Evolutionary conservation across 148 eudicot species (phyloP).

Genomic region (Polygonum aviculare): DNA sequence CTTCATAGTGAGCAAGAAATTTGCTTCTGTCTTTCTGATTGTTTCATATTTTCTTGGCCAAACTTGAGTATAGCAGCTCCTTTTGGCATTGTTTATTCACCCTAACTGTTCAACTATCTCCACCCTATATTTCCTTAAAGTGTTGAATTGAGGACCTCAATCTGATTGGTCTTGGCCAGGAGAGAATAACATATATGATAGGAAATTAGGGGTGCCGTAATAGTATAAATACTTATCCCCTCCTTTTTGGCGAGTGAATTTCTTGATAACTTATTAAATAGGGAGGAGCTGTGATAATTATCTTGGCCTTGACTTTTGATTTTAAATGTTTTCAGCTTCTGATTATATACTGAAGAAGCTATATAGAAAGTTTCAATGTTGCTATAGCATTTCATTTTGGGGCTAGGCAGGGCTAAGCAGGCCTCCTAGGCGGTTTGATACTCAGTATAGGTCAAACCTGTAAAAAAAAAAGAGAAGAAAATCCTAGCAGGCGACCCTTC

Average conservation of each 20-base stretch:
- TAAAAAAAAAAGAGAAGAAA: too few species aligned
- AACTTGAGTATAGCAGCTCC: neutral
- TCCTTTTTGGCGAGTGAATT: constrained; percentile 1
- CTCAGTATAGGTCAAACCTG: too few species aligned
- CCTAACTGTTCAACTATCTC: neutral
- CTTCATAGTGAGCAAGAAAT: neutral
- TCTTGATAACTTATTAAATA: neutral
- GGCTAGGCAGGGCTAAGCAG: too few species aligned
- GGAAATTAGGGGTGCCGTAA: neutral
- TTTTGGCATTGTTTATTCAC: neutral
- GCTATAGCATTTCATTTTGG: too few species aligned
- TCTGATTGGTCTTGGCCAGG: too few species aligned
- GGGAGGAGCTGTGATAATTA: neutral
- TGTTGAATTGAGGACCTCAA: neutral
- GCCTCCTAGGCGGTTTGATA: too few species aligned
- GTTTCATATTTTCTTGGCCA: neutral
- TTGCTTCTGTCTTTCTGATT: neutral
- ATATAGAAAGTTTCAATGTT: neutral
- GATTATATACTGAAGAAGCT: neutral
- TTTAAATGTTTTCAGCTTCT: neutral
- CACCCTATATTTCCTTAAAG: neutral
- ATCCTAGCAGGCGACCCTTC: too few species aligned
- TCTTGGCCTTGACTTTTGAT: neutral
- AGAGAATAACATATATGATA: neutral
- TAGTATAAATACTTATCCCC: neutral